phyloP scores from a whole-genome alignment of 2,329 filamentous ascomycete species.

The Rhinocladiella similis region DNA sequence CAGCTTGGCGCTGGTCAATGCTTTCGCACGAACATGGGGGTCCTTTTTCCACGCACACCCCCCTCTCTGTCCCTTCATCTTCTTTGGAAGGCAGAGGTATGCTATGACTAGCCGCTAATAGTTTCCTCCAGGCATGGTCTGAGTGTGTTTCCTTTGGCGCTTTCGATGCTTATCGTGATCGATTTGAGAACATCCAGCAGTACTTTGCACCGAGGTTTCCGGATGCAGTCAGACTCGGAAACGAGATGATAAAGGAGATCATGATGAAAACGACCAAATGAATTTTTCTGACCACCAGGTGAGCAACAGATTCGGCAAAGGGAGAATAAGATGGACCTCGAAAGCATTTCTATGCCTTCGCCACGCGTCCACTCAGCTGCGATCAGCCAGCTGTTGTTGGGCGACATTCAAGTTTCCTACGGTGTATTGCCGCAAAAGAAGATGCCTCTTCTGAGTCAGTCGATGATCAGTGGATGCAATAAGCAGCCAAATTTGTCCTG shows the following conservation, averaged over 20 bases:
- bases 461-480: too few relatives aligned
- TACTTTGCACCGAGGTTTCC: conserved; percentile 91
- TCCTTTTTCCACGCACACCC: background rate
- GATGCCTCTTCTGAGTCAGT: too few relatives aligned
- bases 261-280: conserved; percentile 66
- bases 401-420: too few relatives aligned
- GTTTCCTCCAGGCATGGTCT: conserved; percentile 71
- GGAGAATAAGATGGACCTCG: background rate
- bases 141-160: conserved; percentile 89
- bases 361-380: too few relatives aligned
- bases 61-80: background rate
- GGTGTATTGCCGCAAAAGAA: too few relatives aligned
- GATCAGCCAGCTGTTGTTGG: background rate
- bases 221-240: conserved; percentile 83
- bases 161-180: conserved; percentile 88
- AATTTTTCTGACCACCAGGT: conserved; percentile 1
- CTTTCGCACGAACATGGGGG: too few relatives aligned
- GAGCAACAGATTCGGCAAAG: background rate
- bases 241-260: conserved; percentile 96
- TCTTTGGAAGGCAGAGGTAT: background rate
- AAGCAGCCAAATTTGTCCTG: too few relatives aligned
- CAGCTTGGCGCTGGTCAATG: too few relatives aligned
- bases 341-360: background rate
- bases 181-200: conserved; percentile 83
- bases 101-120: conserved; percentile 6